phyloP scores from a whole-genome alignment of 1,139 yeast genomes.

The Hemisphaericaspora subhashii region DNA sequence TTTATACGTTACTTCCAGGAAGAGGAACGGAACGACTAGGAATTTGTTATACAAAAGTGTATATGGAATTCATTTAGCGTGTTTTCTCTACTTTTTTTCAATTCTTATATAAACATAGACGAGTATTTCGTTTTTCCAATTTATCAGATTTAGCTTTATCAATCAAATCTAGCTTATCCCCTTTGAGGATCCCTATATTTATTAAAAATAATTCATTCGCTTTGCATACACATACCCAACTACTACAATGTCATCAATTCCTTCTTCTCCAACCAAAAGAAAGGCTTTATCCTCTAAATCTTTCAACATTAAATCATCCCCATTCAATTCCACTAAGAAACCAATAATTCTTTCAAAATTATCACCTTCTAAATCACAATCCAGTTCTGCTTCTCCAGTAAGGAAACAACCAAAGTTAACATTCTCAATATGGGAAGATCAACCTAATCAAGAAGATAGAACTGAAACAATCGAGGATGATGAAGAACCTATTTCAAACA shows the following conservation, averaged over 20 bases:
- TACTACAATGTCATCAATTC: constrained; percentile 23
- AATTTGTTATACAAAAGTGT: too few species aligned
- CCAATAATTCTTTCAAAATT: constrained; percentile 7
- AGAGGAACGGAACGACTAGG: too few species aligned
- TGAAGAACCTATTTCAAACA: constrained; percentile 19
- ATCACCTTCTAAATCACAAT: constrained; percentile 10
- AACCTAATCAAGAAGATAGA: too few species aligned
- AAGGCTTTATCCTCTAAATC: constrained; percentile 35
- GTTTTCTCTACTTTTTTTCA: too few species aligned
- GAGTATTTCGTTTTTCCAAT: too few species aligned
- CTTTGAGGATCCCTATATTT: too few species aligned
- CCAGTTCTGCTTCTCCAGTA: constrained; percentile 17
- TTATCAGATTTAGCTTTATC: too few species aligned
- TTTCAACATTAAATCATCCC: constrained; percentile 27
- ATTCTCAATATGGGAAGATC: constrained; percentile 43
- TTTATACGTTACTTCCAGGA: too few species aligned
- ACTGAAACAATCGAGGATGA: constrained; percentile 7
- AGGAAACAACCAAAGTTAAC: constrained; percentile 21
- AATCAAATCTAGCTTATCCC: too few species aligned
- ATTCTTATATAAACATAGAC: too few species aligned
- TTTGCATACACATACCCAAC: background rate
- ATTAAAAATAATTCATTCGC: too few species aligned
- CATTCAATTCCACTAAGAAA: constrained; percentile 26
- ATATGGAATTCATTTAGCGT: too few species aligned
- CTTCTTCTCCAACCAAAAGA: constrained; percentile 31